These are phyloP conservation scores for Colletotrichum truncatum DNA, from an alignment of 2,329 filamentous ascomycete species.

Conservation along the genomic window DNA sequence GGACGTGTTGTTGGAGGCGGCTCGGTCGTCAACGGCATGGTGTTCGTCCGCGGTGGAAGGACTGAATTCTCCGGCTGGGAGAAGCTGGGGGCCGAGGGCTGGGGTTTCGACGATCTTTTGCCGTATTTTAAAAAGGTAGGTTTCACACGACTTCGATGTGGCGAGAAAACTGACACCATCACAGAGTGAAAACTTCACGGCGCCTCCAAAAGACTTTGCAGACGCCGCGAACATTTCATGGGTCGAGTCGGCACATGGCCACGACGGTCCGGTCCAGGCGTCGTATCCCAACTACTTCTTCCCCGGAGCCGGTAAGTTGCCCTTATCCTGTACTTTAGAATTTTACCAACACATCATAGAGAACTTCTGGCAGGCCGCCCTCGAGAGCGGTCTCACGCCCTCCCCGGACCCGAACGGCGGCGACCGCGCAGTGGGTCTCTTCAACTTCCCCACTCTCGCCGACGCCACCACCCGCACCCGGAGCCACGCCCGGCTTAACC, in stretches of 20 bases:
- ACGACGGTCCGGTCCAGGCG: conserved; percentile 38
- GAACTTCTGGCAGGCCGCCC: conserved; percentile 40
- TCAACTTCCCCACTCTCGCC: conserved; percentile 36
- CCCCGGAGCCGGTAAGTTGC: conserved; percentile 36
- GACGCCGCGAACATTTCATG: conserved; percentile 24
- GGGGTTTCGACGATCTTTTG: conserved; percentile 45
- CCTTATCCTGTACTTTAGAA: neutral
- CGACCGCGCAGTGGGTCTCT: conserved; percentile 35
- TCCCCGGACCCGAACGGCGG: conserved; percentile 36
- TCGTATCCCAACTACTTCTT: conserved; percentile 44
- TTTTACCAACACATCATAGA: neutral
- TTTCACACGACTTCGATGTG: neutral
- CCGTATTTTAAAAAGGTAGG: conserved; percentile 54
- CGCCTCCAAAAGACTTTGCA: conserved; percentile 17
- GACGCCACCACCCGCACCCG: conserved; percentile 41
- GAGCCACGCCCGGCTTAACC: conserved; percentile 38
- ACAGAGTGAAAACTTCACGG: conserved; percentile 32
- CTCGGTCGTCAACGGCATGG: conserved; percentile 48
- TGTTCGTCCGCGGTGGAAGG: conserved; percentile 43
- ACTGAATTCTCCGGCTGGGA: conserved; percentile 54
- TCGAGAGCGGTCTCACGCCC: conserved; percentile 33
- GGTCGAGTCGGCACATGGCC: conserved; percentile 35
- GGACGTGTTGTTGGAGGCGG: conserved; percentile 48
- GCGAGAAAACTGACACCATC: neutral
- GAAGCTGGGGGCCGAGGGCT: conserved; percentile 52